Percentiles rank a stretch among this genome's conserved stretches.
Evolutionary conservation across 495 filamentous ascomycete genomes (phyloP).

Genomic region (Chaetomium tenue): DNA sequence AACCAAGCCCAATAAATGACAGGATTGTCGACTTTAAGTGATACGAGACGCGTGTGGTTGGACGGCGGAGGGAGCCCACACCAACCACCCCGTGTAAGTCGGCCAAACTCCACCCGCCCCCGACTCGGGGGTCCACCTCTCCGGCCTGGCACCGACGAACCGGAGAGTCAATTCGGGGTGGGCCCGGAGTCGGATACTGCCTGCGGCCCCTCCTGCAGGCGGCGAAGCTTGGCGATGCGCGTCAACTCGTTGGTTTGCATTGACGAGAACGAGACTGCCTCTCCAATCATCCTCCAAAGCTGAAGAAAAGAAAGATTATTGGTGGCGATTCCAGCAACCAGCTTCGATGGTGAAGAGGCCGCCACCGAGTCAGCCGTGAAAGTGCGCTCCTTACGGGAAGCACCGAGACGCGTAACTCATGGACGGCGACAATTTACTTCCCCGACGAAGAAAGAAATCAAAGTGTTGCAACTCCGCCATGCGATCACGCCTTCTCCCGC

Average conservation of each 20-base stretch:
- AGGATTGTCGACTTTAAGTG: no score
- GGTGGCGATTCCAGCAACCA: neutral
- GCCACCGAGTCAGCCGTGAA: neutral
- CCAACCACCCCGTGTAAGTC: constrained; percentile 2
- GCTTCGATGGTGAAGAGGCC: neutral
- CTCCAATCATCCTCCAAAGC: constrained; percentile 8
- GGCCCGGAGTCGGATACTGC: neutral
- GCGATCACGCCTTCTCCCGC: neutral
- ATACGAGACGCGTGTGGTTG: neutral
- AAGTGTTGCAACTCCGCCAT: neutral
- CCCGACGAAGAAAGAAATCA: neutral
- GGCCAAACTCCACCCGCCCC: constrained; percentile 2
- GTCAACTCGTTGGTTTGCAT: neutral
- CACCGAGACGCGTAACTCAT: neutral
- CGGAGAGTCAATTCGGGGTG: neutral
- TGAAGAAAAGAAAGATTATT: neutral
- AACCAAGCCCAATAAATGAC: no score
- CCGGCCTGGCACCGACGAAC: neutral
- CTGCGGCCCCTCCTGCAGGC: neutral
- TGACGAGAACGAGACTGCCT: neutral
- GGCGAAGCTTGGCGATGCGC: neutral
- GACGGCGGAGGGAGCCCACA: neutral
- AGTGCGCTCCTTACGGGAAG: neutral
- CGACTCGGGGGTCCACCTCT: neutral
- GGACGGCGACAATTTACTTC: neutral